These are phyloP conservation scores for Globisporangium nagaii DNA, from an alignment of 352 stramenopile species.

Conservation along the genomic window DNA sequence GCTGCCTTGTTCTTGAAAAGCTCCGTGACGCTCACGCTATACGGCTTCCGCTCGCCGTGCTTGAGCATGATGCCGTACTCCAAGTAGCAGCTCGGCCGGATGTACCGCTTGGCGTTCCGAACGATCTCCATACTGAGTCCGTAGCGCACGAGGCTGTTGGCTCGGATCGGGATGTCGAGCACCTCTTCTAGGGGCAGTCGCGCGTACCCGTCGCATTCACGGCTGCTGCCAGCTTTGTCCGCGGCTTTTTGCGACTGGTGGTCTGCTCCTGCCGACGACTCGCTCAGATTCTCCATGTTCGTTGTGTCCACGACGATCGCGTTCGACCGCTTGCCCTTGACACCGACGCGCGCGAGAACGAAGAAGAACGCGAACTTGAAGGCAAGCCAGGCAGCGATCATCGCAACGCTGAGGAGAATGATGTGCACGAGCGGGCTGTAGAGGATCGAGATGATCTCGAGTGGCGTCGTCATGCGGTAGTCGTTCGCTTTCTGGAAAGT, in stretches of 20 bases:
- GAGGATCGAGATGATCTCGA: constrained; percentile 12
- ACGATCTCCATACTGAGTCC: constrained; percentile 23
- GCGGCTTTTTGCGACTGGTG: neutral
- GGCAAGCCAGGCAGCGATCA: neutral
- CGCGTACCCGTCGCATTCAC: constrained; percentile 3
- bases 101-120: constrained; percentile 15
- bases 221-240: neutral
- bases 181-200: constrained; percentile 20
- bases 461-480: neutral
- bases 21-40: constrained; percentile 3
- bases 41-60: constrained; percentile 8
- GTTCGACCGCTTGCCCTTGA: neutral
- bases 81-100: constrained; percentile 26
- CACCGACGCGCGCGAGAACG: neutral
- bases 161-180: constrained; percentile 18
- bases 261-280: neutral
- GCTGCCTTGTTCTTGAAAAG: neutral
- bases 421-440: constrained; percentile 11
- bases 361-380: constrained; percentile 2
- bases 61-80: constrained; percentile 31
- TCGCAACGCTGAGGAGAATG: constrained; percentile 3
- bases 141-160: constrained; percentile 19
- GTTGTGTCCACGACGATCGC: neutral
- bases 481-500: constrained; percentile 20
- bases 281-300: neutral